Percentiles rank a stretch among this genome's conserved stretches.
These are phyloP conservation scores for Quercus suber DNA, from an alignment of 306 rosid species.

Conservation along the genomic window DNA sequence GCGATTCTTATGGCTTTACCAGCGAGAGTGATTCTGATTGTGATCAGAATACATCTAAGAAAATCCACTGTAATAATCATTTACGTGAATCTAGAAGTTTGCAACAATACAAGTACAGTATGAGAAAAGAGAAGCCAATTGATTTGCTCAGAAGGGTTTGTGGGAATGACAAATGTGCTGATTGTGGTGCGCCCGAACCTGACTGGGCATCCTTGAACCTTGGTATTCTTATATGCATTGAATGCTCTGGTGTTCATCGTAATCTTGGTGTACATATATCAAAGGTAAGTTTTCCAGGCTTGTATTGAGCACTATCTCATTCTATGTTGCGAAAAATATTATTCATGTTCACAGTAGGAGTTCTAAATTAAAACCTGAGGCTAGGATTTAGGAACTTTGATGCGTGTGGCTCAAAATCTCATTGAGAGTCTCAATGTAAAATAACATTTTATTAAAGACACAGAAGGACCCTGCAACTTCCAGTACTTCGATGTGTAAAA, in stretches of 20 bases:
- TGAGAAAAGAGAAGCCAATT: constrained; percentile 56
- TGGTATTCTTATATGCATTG: constrained; percentile 76
- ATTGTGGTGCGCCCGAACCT: constrained; percentile 85
- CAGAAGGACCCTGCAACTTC: background rate
- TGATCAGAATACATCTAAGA: constrained; percentile 32
- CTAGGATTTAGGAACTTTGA: constrained; percentile 16
- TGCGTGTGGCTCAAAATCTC: constrained; percentile 10
- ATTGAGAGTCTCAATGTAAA: background rate
- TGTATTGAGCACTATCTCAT: background rate
- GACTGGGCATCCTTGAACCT: constrained; percentile 92
- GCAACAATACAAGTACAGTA: constrained; percentile 30
- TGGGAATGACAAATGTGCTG: constrained; percentile 86
- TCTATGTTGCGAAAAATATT: background rate
- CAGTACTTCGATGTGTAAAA: background rate
- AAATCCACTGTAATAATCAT: constrained; percentile 1
- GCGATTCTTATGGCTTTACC: constrained; percentile 17
- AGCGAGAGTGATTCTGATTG: constrained; percentile 24
- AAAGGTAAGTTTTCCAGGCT: constrained; percentile 52
- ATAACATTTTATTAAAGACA: background rate
- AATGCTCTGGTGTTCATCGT: constrained; percentile 87
- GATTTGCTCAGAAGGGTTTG: constrained; percentile 64
- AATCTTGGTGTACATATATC: constrained; percentile 90
- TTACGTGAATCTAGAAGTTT: constrained; percentile 46
- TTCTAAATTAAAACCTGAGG: background rate
- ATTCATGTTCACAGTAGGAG: background rate